These are phyloP conservation scores for Lipomyces lipofer DNA, from an alignment of 805 yeast species.

Conservation along the genomic window DNA sequence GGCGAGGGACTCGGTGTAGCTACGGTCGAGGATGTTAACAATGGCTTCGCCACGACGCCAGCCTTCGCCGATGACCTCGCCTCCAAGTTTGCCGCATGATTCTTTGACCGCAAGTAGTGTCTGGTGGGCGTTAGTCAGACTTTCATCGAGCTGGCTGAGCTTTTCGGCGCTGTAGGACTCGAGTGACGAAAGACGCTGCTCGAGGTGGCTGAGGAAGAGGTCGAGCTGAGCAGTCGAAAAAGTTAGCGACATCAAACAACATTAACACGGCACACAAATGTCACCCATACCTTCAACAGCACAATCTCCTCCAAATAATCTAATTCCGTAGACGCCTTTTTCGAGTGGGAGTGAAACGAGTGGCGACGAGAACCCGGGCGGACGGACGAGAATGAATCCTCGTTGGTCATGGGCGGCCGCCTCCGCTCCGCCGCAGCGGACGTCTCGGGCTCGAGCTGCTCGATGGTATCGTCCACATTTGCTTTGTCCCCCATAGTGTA, in stretches of 20 bases:
- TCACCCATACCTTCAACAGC: constrained; percentile 13
- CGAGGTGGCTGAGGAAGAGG: constrained; percentile 31
- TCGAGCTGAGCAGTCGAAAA: constrained; percentile 30
- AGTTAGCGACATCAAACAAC: not conserved
- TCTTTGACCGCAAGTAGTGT: constrained; percentile 37
- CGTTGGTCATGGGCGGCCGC: constrained; percentile 2
- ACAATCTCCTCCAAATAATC: constrained; percentile 25
- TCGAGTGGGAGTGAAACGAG: constrained; percentile 21
- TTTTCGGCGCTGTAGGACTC: constrained; percentile 39
- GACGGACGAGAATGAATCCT: constrained; percentile 11
- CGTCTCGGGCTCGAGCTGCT: no score
- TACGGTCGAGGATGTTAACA: constrained; percentile 36
- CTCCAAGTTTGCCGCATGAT: constrained; percentile 30
- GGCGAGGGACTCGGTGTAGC: constrained; percentile 27
- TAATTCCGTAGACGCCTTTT: constrained; percentile 11
- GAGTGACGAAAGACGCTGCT: constrained; percentile 36
- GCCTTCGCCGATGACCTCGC: constrained; percentile 39
- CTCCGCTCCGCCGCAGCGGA: no score
- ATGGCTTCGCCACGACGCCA: constrained; percentile 40
- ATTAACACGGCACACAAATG: not conserved
- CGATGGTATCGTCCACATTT: no score
- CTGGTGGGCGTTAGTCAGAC: constrained; percentile 35
- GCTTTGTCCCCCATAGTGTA: no score
- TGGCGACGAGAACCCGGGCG: constrained; percentile 11
- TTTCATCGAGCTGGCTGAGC: constrained; percentile 38